phyloP scores from a whole-genome alignment of 306 rosid species.

The Cicer pinnatifidum region DNA sequence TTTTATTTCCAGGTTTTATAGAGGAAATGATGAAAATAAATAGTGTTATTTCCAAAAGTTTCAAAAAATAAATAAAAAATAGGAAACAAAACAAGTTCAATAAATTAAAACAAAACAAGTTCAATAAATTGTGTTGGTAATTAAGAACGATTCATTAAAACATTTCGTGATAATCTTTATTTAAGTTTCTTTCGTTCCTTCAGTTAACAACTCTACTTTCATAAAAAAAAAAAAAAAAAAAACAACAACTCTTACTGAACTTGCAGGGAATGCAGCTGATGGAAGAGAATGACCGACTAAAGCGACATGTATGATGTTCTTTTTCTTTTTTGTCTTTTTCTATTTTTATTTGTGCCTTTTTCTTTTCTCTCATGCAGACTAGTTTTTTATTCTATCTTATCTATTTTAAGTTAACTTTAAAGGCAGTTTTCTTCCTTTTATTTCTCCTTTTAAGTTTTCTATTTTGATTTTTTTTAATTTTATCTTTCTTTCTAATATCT shows the following conservation, averaged over 20 bases:
- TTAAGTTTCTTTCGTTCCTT: not conserved
- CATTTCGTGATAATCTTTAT: not conserved
- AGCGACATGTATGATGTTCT: constrained; percentile 55
- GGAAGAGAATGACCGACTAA: constrained; percentile 80
- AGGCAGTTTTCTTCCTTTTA: no score
- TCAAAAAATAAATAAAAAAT: not conserved
- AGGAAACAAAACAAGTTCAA: not conserved
- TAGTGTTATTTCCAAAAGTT: not conserved
- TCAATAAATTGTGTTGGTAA: not conserved
- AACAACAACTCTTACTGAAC: not conserved
- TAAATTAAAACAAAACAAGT: not conserved
- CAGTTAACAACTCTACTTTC: not conserved
- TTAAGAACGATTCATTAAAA: not conserved
- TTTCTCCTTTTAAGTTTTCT: no score
- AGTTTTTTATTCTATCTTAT: not conserved
- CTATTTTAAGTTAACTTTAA: not conserved
- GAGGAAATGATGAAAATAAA: not conserved
- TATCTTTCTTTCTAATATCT: no score
- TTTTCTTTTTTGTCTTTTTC: not conserved
- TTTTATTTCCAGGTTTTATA: not conserved
- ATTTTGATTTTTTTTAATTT: no score
- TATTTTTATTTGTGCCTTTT: not conserved
- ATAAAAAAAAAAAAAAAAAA: not conserved
- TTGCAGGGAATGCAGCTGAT: constrained; percentile 67
- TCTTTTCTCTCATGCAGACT: not conserved